Evolutionary conservation across 352 stramenopile genomes (phyloP), one percentile per base, ranked within the genome.

Genomic region (Phytophthora uliginosa): DNA sequence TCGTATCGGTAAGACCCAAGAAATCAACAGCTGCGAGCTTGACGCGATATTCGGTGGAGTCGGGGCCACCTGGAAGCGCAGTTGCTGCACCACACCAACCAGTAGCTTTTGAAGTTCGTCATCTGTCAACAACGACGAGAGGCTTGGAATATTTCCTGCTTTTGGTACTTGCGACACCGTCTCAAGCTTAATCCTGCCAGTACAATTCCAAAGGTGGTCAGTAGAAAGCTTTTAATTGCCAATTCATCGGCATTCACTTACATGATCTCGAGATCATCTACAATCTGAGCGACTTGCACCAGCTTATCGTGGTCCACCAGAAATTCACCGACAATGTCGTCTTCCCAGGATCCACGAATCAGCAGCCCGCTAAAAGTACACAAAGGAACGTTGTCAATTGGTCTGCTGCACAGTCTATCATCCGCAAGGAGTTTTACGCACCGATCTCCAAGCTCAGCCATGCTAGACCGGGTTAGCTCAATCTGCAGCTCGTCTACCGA

Each of bases 231-330:
- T 28, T 31, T 2, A 7, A 13, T 18, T n/a, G 15, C 3, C 7
- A 20, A 34, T 15, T 20, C 17, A 47, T 45, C n/a, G 5, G 20
- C 7, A 51, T 24, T 42, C 12, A 59, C 83, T 42, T 74, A 93
- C 86, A 92, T 92, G 50, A 91, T 90, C 34, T 93, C 86, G 0
- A 93, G 65, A 40, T 92, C 86, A 24, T 91, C 84, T 7, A 89
- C 76, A 28, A 88, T 78, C 28, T 93, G 85, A 0, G 88, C 88
- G 4, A 92, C 56, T 17, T 82, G 69, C 18, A 78, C 64, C 0
- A 95, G 69, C 20, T 69, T 73, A 0, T 81, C 69, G 13, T 82
- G 48, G 15, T 40, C 59, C 7, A 91, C 76, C 1, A 70, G 10
- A 38, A 77, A 69, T 12, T 86, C 71, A 10, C 82, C 81, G 40